Evolutionary conservation across 192 early-diverging fungal species (phyloP).

Genomic region (Bifiguratus adelaidae): DNA sequence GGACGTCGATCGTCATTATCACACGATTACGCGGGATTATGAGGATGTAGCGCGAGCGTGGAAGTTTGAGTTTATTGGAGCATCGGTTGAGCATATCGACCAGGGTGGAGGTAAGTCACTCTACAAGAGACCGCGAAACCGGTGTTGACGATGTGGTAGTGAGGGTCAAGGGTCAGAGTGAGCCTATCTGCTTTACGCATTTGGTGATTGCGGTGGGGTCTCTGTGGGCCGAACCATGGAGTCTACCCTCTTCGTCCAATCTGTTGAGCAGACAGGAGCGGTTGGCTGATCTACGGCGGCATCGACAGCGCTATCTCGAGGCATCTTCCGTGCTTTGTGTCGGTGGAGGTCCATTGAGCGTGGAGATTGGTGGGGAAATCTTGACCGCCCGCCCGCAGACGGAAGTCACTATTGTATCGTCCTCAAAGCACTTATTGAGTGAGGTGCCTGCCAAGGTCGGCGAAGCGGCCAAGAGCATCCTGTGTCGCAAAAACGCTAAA

Average conservation of each 20-base stretch:
- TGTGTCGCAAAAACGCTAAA: not conserved
- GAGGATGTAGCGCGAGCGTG: not conserved
- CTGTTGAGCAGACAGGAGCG: not conserved
- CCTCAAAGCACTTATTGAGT: not conserved
- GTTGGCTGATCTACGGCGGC: not conserved
- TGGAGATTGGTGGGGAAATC: conserved; percentile 5
- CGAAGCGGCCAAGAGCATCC: not conserved
- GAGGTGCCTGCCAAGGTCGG: not conserved
- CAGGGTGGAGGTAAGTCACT: conserved; percentile 2
- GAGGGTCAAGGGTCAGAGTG: not conserved
- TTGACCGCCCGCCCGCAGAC: not conserved
- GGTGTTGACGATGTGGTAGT: not conserved
- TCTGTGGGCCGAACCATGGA: conserved; percentile 5
- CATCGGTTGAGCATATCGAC: not conserved
- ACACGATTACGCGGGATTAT: conserved; percentile 1
- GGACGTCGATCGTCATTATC: not conserved
- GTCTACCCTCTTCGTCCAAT: not conserved
- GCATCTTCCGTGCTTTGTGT: conserved; percentile 4
- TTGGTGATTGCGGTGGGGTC: conserved; percentile 3
- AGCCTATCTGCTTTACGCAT: not conserved
- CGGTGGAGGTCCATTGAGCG: conserved; percentile 6
- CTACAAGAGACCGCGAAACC: not conserved
- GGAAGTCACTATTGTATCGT: not conserved
- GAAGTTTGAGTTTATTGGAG: not conserved
- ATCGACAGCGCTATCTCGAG: not conserved